A percentile compares a stretch with the other conserved stretches of the same genome.
These are phyloP conservation scores for Phytopythium sindhum DNA, from an alignment of 352 stramenopile genomes.

Conservation along the genomic window DNA sequence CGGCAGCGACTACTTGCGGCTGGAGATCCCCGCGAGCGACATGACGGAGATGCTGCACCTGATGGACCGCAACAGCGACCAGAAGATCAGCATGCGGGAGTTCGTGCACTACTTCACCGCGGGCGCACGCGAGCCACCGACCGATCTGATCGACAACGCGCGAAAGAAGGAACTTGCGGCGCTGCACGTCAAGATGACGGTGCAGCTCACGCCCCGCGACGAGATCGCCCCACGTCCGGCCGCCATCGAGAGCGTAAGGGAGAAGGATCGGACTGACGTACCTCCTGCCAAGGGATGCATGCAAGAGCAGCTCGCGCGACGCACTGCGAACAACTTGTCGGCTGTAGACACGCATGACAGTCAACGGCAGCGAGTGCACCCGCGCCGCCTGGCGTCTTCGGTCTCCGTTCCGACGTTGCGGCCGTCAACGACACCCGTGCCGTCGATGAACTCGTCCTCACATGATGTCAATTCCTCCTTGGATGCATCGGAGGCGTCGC, in stretches of 20 bases:
- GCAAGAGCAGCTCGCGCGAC: constrained; percentile 46
- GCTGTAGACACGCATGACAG: background rate
- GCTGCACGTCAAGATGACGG: constrained; percentile 52
- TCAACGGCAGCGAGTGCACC: background rate
- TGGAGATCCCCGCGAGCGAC: constrained; percentile 45
- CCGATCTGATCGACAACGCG: constrained; percentile 58
- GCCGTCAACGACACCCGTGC: constrained; percentile 11
- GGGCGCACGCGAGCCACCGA: constrained; percentile 51
- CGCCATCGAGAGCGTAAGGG: background rate
- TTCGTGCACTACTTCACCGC: constrained; percentile 82
- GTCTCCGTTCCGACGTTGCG: constrained; percentile 24
- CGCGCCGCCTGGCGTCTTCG: constrained; percentile 9
- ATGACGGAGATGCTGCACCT: constrained; percentile 74
- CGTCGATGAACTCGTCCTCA: background rate
- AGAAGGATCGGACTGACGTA: background rate
- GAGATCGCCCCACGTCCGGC: constrained; percentile 33
- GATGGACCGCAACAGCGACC: constrained; percentile 68
- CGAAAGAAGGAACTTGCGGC: constrained; percentile 55
- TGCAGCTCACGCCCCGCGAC: constrained; percentile 42
- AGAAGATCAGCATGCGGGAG: constrained; percentile 75
- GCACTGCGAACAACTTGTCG: constrained; percentile 31
- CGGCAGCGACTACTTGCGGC: constrained; percentile 53
- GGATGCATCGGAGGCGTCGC: background rate
- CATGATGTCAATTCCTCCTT: background rate
- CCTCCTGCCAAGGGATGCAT: constrained; percentile 31